These are phyloP conservation scores for Umbelopsis vinacea DNA, from an alignment of 192 early-diverging fungal species.

Conservation along the genomic window DNA sequence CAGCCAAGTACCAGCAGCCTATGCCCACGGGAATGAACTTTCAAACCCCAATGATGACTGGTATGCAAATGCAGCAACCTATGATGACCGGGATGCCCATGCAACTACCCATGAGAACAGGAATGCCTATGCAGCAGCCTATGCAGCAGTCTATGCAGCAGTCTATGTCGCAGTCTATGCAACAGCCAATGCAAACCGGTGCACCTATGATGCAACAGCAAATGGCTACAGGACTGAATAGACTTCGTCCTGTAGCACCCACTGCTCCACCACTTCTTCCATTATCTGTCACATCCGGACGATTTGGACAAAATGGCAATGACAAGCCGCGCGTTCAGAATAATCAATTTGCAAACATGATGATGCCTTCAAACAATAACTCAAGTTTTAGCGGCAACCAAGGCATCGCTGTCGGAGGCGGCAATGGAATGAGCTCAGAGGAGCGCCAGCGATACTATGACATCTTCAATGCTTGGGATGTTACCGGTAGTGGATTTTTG, in stretches of 20 bases:
- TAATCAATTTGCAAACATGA: slow-evolving; percentile 38
- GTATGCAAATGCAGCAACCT: slow-evolving; percentile 19
- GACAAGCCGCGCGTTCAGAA: slow-evolving; percentile 35
- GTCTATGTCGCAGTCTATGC: too few species aligned
- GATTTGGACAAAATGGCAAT: slow-evolving; percentile 19
- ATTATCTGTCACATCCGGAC: background rate
- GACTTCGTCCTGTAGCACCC: slow-evolving; percentile 10
- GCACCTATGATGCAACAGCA: slow-evolving; percentile 6
- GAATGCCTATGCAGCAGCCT: slow-evolving; percentile 21
- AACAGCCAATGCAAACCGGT: slow-evolving; percentile 25
- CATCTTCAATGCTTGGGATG: slow-evolving; percentile 81
- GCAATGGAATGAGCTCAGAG: slow-evolving; percentile 43
- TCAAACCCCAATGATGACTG: slow-evolving; percentile 21
- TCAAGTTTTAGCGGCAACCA: slow-evolving; percentile 9
- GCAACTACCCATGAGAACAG: slow-evolving; percentile 30
- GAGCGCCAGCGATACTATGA: slow-evolving; percentile 62
- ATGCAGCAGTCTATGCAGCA: too few species aligned
- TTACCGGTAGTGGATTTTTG: slow-evolving; percentile 65
- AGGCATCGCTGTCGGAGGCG: background rate
- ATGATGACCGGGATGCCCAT: slow-evolving; percentile 25
- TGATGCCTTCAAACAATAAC: slow-evolving; percentile 37
- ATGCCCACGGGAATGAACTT: slow-evolving; percentile 18
- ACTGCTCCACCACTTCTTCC: slow-evolving; percentile 9
- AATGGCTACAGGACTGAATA: slow-evolving; percentile 10
- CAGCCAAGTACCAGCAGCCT: slow-evolving; percentile 11